Conservation (phyloP, 192 early-diverging fungal species). For the Ambispora gerdemannii region DNA sequence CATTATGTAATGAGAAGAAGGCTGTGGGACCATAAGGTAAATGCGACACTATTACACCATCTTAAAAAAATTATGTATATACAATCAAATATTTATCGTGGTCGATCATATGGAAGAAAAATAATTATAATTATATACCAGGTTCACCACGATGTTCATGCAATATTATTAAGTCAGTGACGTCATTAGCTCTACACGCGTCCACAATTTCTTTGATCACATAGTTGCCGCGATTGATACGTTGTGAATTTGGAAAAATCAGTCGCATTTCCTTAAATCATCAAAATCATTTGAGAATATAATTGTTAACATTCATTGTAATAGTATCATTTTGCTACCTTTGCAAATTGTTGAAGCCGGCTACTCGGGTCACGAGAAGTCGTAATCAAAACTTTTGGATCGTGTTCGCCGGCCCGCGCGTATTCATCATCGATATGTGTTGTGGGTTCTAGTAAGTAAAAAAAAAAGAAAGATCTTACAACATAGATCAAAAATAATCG, state of each 20-base stretch:
- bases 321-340: conserved; percentile 42
- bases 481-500: not conserved
- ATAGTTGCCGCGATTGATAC: conserved; percentile 96
- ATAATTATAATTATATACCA: conserved; percentile 50
- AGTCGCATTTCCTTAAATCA: conserved; percentile 76
- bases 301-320: not conserved
- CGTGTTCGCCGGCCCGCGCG: conserved; percentile 83
- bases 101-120: no score
- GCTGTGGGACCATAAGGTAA: conserved; percentile 98
- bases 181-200: conserved; percentile 89
- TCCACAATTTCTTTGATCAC: conserved; percentile 95
- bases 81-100: no score
- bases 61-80: conserved; percentile 36
- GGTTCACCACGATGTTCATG: conserved; percentile 96
- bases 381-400: conserved; percentile 96
- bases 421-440: conserved; percentile 98
- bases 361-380: conserved; percentile 93
- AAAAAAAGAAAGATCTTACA: not conserved
- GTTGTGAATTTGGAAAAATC: conserved; percentile 92
- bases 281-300: not conserved
- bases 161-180: conserved; percentile 92
- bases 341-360: conserved; percentile 92
- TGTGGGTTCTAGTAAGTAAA: conserved; percentile 46
- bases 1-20: conserved; percentile 96
- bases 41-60: conserved; percentile 92